Base-by-base conservation (phyloP, 345 rosid genomes). In the Populus ilicifolia region DNA sequence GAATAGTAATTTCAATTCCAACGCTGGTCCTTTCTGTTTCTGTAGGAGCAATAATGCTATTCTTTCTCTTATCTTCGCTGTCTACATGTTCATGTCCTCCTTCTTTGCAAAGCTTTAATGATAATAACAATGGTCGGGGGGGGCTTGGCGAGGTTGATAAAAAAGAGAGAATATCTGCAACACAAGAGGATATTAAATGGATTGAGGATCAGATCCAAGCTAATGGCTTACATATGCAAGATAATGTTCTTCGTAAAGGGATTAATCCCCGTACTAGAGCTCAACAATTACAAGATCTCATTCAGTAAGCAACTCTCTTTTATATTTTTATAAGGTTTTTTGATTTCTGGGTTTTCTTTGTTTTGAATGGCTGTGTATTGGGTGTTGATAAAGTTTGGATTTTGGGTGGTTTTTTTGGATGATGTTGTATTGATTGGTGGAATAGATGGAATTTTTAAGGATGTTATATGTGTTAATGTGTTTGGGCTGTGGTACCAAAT, bases 191-290 rank as follows among this genome's bases (percentile, higher is more conserved):
- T 77, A 79, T 96, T 1, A 84, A 89, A 70, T 96, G 99, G 98
- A 90, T 92, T 35, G 89, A 83, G 83, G 90, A 86, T 87, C 97
- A 92, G 91, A 94, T 96, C 88, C 87, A 84, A 71, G 82, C 65
- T 36, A 94, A 96, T 38, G 99, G 99, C 25, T 79, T 96, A 80
- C 98, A 92, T 75, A 94, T 96, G 99, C 93, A 86, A 75, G 89
- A 90, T 23, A 96, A 92, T 87, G 94, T 92, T 77, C 90, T 94
- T 2, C 86, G 99, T 5, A 96, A 96, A 77, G 99, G 98, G 69
- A 96, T 96, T 27, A 96, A 94, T 82, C 99, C 99, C 35, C 92
- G 99, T 50, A 89, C 99, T 33, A 84, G 99, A 54, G 95, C 86
- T 81, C 97, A 94, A 78, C 99, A 96, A 81, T 90, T 96, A 43